Conservation (phyloP, 2,329 filamentous ascomycete species). For the Annulohypoxylon truncatum region DNA sequence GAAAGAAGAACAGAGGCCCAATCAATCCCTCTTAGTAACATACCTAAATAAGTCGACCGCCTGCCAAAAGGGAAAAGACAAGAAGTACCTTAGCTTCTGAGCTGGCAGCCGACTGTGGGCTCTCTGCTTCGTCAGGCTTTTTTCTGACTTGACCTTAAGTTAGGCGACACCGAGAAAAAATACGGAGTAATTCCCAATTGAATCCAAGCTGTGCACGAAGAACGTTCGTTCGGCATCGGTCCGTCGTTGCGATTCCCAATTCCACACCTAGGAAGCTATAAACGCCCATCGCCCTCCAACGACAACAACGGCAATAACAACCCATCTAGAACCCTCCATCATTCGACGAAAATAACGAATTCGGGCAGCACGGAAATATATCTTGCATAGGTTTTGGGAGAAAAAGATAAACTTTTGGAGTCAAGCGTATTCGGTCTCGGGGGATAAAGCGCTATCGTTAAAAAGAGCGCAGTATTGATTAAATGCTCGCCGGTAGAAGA, state of each 20-base stretch:
- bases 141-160: neutral
- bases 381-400: neutral
- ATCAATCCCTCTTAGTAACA: too few species aligned
- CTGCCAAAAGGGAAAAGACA: neutral
- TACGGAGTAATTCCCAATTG: constrained; percentile 11
- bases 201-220: neutral
- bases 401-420: neutral
- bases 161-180: constrained; percentile 16
- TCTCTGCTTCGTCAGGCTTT: constrained; percentile 23
- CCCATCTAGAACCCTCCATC: neutral
- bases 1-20: constrained; percentile 16
- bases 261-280: constrained; percentile 7
- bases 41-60: constrained; percentile 13
- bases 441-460: neutral
- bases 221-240: constrained; percentile 7
- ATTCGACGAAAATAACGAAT: constrained; percentile 1
- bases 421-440: neutral
- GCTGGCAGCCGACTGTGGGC: constrained; percentile 25
- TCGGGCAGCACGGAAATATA: neutral
- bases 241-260: constrained; percentile 13
- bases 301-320: too few species aligned
- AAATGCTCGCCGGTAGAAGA: neutral
- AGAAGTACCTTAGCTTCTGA: constrained; percentile 31
- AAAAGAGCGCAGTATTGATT: neutral
- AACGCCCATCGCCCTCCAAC: neutral